Conservation (phyloP, 192 early-diverging fungal genomes). For the Podila horticola region DNA sequence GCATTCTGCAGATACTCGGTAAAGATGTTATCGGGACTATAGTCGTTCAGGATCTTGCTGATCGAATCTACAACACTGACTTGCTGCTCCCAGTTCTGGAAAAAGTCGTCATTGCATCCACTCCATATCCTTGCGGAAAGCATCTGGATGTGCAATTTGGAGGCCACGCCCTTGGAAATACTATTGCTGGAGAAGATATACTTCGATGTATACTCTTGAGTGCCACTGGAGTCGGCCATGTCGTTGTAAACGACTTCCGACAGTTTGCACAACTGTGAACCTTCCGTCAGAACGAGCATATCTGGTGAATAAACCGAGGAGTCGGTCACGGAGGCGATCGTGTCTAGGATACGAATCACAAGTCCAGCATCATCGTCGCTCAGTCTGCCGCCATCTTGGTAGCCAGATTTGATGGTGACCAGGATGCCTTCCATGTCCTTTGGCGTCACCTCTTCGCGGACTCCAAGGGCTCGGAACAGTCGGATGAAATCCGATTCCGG, state of each 20-base stretch:
- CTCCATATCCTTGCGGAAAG: constrained; percentile 12
- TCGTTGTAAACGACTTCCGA: constrained; percentile 31
- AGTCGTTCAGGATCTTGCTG: constrained; percentile 38
- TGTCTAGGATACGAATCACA: constrained; percentile 1
- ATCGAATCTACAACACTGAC: constrained; percentile 32
- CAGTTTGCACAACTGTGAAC: not conserved
- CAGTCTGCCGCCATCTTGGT: not conserved
- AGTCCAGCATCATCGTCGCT: constrained; percentile 9
- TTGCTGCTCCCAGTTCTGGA: constrained; percentile 22
- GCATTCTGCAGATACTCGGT: constrained; percentile 54
- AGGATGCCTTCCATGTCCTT: constrained; percentile 13
- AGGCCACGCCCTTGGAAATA: constrained; percentile 7
- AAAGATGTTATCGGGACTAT: constrained; percentile 29
- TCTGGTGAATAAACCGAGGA: not conserved
- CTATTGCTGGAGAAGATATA: constrained; percentile 8
- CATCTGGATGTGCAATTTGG: constrained; percentile 13
- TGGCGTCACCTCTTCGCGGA: not conserved
- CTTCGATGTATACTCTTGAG: too few species aligned
- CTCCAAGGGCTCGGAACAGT: constrained; percentile 24
- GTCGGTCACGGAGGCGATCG: not conserved
- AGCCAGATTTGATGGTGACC: not conserved
- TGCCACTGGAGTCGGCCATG: not conserved
- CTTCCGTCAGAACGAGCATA: constrained; percentile 6
- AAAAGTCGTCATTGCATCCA: constrained; percentile 1
- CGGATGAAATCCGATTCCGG: not conserved